These are phyloP conservation scores for Leccinum variicolor DNA, from an alignment of 768 basidiomycete species.

Conservation along the genomic window DNA sequence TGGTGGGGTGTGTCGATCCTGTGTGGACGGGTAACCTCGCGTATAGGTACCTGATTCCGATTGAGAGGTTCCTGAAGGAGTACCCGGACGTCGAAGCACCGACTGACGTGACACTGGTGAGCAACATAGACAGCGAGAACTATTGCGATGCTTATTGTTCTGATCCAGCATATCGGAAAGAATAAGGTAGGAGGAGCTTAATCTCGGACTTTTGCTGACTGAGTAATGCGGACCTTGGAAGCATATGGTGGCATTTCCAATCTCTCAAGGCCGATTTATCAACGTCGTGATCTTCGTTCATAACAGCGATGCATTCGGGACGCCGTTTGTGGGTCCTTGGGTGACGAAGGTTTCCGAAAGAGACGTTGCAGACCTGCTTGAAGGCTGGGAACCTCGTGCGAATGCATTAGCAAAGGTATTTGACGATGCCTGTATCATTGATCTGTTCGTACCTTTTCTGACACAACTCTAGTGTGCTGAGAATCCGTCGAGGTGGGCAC, in stretches of 20 bases:
- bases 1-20: constrained; percentile 30
- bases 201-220: neutral
- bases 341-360: constrained; percentile 28
- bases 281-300: constrained; percentile 35
- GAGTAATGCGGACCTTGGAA: constrained; percentile 12
- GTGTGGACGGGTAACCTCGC: constrained; percentile 38
- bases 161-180: constrained; percentile 25
- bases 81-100: constrained; percentile 30
- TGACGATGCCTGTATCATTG: neutral
- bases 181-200: constrained; percentile 6
- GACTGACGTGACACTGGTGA: constrained; percentile 24
- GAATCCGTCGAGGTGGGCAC: constrained; percentile 40
- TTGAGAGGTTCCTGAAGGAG: constrained; percentile 26
- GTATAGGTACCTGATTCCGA: constrained; percentile 37
- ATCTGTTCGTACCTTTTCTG: neutral
- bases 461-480: constrained; percentile 31
- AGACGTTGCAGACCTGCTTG: constrained; percentile 29
- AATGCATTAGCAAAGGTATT: constrained; percentile 11
- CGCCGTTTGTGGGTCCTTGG: constrained; percentile 30
- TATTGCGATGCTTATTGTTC: constrained; percentile 1
- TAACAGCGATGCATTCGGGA: constrained; percentile 28
- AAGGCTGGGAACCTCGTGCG: constrained; percentile 21
- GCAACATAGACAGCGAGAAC: neutral
- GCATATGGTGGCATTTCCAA: constrained; percentile 41
- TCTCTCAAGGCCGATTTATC: constrained; percentile 35